Evolutionary conservation across 129 eudicot genomes (phyloP), one percentile per base, ranked within the genome.

Genomic region (Scalesia atractyloides): DNA sequence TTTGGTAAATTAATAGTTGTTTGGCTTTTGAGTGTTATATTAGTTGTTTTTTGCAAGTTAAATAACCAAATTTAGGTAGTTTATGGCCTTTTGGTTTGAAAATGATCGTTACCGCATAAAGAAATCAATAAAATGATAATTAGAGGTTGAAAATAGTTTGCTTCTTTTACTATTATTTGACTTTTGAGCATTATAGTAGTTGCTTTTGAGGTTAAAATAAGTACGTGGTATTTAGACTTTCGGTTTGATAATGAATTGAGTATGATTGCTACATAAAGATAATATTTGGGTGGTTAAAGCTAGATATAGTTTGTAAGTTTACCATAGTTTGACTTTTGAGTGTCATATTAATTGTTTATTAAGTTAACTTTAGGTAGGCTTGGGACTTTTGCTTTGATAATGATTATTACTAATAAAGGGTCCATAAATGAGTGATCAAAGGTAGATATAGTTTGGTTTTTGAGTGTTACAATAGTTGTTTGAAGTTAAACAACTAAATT

Each of bases 241-340:
- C 19, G 58, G 58, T 52, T 18, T 52, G 59, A 52, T 52, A 5
- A 52, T 2, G 13, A 52, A 17, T 52, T 52, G 19, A 52, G 3
- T 2, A 17, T 52, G 24, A 52, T 52, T 52, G 59, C 59, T 17
- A 52, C 24, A 52, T n/a, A 52, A 17, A 52, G 59, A 41, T 8
- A 41, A 41, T 41, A 41, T 41, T 0, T 41, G 46, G 46, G 46
- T 41, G 2, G 8, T 41, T 41, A 41, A 41, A 6, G 44, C 0
- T 6, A 37, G 9, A 41, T 41, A 41, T 41, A 41, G 46, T 41
- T 41, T 41, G 46, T 41, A 7, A 6, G 10, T 6, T 41, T 8
- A 41, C 46, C 1, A 7, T 41, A 41, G 34, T 74, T 64, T 65
- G 56, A 66, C 79, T 52, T 74, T 64, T 52, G 9, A 36, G 47